Percentiles rank a stretch among this genome's conserved stretches.
Conservation (phyloP, 148 eudicot genomes). For the Talinum fruticosum region DNA sequence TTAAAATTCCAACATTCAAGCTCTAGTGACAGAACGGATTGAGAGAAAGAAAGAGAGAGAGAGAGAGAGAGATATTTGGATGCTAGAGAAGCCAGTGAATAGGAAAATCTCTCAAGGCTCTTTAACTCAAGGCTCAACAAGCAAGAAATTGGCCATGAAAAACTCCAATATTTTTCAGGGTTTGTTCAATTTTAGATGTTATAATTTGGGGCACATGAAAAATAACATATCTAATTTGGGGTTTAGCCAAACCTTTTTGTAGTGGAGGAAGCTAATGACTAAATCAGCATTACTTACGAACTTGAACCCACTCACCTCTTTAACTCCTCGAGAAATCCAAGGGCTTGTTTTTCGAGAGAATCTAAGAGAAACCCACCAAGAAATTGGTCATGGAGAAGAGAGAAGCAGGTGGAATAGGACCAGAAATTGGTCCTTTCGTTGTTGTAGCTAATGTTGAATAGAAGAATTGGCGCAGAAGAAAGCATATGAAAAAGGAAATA, state of each 20-base stretch:
- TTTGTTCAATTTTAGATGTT: neutral
- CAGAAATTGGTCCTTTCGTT: neutral
- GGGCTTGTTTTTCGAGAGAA: constrained; percentile 29
- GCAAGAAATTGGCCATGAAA: too few species aligned
- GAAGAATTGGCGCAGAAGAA: neutral
- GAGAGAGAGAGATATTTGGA: too few species aligned
- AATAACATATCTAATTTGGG: constrained; percentile 28
- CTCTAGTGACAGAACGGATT: too few species aligned
- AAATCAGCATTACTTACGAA: constrained; percentile 24
- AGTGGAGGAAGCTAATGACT: constrained; percentile 21
- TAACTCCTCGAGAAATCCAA: neutral
- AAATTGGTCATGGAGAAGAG: neutral
- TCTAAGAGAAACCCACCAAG: constrained; percentile 24
- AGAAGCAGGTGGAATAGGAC: neutral
- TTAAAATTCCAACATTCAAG: too few species aligned
- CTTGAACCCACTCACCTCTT: constrained; percentile 19
- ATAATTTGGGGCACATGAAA: constrained; percentile 20
- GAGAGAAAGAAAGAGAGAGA: too few species aligned
- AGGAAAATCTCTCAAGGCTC: too few species aligned
- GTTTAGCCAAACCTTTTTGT: constrained; percentile 14
- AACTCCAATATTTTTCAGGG: too few species aligned
- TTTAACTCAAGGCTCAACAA: too few species aligned
- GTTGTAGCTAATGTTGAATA: neutral
- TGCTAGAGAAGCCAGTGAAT: too few species aligned
- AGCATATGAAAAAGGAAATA: neutral